Percentiles rank a stretch among this genome's conserved stretches.
phyloP scores from a whole-genome alignment of 1,284 basidiomycete genomes.

The Chiua sp. region DNA sequence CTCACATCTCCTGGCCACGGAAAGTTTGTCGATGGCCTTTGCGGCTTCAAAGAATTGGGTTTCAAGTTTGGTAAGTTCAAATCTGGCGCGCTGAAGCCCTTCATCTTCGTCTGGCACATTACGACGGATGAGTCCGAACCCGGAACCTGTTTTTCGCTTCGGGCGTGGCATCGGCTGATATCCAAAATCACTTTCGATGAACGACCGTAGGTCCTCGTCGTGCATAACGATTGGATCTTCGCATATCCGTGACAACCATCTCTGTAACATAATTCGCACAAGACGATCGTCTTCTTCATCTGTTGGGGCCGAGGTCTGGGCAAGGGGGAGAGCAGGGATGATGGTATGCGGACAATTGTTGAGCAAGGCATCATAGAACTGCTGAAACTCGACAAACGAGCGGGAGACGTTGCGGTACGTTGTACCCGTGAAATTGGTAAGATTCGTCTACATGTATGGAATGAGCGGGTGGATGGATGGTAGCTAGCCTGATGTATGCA shows the following conservation, averaged over 20 bases:
- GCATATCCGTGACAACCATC: conserved; percentile 90
- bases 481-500: not conserved
- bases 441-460: conserved; percentile 74
- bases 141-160: conserved; percentile 67
- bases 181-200: conserved; percentile 96
- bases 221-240: conserved; percentile 85
- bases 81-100: conserved; percentile 85
- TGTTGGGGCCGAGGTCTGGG: conserved; percentile 92
- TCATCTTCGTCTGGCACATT: conserved; percentile 85
- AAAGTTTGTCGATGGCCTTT: conserved; percentile 84
- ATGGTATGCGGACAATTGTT: conserved; percentile 91
- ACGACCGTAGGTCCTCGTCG: conserved; percentile 91
- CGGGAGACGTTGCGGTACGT: conserved; percentile 92
- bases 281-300: conserved; percentile 97
- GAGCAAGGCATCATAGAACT: conserved; percentile 87
- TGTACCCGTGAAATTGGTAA: conserved; percentile 87
- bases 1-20: conserved; percentile 79
- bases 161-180: conserved; percentile 83
- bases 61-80: conserved; percentile 90
- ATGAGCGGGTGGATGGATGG: not conserved
- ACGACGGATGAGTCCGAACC: conserved; percentile 72
- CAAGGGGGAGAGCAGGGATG: conserved; percentile 87
- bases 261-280: conserved; percentile 90
- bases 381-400: conserved; percentile 91
- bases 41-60: conserved; percentile 89